Evolutionary conservation across 2,329 filamentous ascomycete species (phyloP).

Genomic region (Ceratocystis colombiana): DNA sequence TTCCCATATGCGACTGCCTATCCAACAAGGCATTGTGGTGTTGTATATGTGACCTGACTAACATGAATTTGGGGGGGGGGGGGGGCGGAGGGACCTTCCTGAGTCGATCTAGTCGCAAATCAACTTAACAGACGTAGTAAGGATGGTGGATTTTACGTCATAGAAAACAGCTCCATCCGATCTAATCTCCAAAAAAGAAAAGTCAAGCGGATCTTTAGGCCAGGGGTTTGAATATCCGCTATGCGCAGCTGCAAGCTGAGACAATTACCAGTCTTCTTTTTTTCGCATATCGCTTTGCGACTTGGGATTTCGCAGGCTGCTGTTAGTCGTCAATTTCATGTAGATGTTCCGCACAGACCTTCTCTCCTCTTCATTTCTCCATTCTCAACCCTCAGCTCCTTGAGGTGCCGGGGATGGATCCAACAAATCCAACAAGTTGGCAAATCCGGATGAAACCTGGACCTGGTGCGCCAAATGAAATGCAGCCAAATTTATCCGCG

Average conservation of each 20-base stretch:
- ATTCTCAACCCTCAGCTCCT: not conserved
- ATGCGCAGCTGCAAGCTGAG: too few species aligned
- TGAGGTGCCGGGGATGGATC: not conserved
- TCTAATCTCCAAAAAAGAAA: not conserved
- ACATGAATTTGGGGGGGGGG: not conserved
- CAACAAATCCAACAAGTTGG: not conserved
- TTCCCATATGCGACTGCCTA: not conserved
- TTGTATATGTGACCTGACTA: not conserved
- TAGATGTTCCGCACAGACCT: not conserved
- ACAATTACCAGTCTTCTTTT: too few species aligned
- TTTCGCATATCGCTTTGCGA: too few species aligned
- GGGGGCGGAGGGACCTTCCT: not conserved
- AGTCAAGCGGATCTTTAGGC: not conserved
- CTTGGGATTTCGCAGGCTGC: too few species aligned
- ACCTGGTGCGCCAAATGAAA: not conserved
- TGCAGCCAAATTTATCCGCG: constrained; percentile 6
- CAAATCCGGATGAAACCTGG: not conserved
- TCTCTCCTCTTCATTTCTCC: not conserved
- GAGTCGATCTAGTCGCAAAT: too few species aligned
- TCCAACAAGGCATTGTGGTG: not conserved
- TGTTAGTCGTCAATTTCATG: too few species aligned
- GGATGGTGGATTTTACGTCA: too few species aligned
- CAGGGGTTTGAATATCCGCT: too few species aligned
- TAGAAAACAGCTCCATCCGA: not conserved
- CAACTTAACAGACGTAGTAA: too few species aligned